Conservation (phyloP, 768 basidiomycete genomes). For the Phaeotremella skinneri region DNA sequence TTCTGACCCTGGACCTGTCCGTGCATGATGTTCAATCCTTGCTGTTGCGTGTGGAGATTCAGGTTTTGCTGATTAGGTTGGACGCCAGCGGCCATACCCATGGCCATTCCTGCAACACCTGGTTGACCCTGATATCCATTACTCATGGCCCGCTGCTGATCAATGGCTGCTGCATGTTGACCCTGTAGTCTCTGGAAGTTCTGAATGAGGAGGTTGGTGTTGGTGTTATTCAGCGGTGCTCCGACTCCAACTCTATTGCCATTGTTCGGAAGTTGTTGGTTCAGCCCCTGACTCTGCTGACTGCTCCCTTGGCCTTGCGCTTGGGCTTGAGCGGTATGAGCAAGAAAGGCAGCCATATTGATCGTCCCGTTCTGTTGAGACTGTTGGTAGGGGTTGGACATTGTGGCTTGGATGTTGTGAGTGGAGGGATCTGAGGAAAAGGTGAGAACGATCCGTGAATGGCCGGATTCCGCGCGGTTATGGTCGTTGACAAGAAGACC, state of each 20-base stretch:
- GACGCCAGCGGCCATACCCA: background rate
- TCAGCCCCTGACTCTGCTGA: too few species aligned
- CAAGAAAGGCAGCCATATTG: background rate
- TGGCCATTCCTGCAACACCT: background rate
- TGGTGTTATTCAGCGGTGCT: background rate
- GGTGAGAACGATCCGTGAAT: too few species aligned
- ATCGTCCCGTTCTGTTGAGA: background rate
- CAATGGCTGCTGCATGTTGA: background rate
- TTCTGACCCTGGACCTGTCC: background rate
- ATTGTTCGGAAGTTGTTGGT: background rate
- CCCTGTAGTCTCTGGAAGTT: constrained; percentile 4
- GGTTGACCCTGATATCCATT: background rate
- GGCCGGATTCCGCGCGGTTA: too few species aligned
- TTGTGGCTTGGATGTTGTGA: too few species aligned
- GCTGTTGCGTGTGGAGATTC: constrained; percentile 1
- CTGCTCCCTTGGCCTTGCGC: background rate
- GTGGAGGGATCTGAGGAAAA: too few species aligned
- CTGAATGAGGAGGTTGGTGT: background rate
- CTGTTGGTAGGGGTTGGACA: constrained; percentile 2
- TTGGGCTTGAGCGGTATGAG: background rate
- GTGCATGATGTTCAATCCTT: background rate
- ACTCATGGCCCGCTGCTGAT: background rate
- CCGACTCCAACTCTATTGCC: background rate
- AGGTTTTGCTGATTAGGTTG: background rate
- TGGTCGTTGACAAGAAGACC: too few species aligned